Evolutionary conservation across 2,329 filamentous ascomycete species (phyloP).

Genomic region (Ophiostoma tasmaniense): DNA sequence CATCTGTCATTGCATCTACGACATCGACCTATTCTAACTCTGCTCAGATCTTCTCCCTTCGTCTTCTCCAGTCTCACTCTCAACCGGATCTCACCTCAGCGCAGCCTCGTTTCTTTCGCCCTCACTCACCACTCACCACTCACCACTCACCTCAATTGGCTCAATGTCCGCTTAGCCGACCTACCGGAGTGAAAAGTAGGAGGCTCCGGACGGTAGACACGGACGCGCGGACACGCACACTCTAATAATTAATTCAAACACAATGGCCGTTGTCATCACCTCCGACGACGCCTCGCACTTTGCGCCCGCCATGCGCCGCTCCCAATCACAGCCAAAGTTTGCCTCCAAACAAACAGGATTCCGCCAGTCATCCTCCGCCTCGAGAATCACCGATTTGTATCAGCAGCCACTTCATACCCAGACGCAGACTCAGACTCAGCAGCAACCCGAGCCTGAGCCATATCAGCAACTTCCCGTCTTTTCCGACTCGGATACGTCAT

Average conservation of each 20-base stretch:
- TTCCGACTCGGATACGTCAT: slow-evolving; percentile 42
- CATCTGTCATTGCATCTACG: neutral
- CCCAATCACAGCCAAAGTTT: slow-evolving; percentile 53
- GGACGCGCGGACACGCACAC: neutral
- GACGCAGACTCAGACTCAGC: slow-evolving; percentile 6
- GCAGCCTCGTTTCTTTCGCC: neutral
- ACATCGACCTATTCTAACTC: neutral
- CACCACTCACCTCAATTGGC: neutral
- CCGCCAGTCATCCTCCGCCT: slow-evolving; percentile 38
- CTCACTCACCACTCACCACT: neutral
- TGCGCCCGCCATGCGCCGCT: slow-evolving; percentile 47
- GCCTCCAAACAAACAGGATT: slow-evolving; percentile 35
- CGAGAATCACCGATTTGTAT: slow-evolving; percentile 41
- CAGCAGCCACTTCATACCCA: slow-evolving; percentile 26
- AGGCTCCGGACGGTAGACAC: slow-evolving; percentile 17
- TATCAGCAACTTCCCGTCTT: slow-evolving; percentile 31
- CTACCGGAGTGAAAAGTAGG: neutral
- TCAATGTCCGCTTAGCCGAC: neutral
- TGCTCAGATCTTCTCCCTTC: neutral
- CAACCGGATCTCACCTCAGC: neutral
- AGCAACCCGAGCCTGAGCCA: neutral
- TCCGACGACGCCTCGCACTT: slow-evolving; percentile 53
- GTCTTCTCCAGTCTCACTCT: neutral
- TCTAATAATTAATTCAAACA: neutral
- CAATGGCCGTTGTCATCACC: slow-evolving; percentile 48